phyloP scores from a whole-genome alignment of 129 eudicot genomes.

The Centrapalus pauciflorus region DNA sequence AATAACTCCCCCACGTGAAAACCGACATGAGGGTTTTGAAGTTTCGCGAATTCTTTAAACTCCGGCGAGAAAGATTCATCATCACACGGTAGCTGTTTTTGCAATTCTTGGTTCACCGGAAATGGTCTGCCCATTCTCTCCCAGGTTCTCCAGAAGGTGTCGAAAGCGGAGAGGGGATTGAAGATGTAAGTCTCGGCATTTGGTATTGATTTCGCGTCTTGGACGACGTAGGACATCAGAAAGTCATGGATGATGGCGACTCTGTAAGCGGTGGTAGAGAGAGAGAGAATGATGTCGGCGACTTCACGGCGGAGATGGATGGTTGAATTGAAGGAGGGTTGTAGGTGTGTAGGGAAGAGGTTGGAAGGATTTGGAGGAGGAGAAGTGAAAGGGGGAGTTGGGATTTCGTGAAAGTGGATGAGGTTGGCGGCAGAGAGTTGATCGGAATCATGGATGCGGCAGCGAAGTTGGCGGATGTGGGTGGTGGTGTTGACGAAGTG shows the following conservation, averaged over 20 bases:
- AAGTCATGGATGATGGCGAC: slow-evolving; percentile 49
- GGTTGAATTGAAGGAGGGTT: slow-evolving; percentile 36
- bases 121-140: slow-evolving; percentile 16
- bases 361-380: slow-evolving; percentile 35
- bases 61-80: slow-evolving; percentile 30
- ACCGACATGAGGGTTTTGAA: slow-evolving; percentile 4
- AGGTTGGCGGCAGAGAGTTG: slow-evolving; percentile 16
- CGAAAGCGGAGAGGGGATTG: slow-evolving; percentile 34
- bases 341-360: slow-evolving; percentile 59
- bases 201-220: slow-evolving; percentile 31
- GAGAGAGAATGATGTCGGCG: slow-evolving; percentile 20
- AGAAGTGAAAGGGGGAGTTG: slow-evolving; percentile 30
- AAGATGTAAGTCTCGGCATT: slow-evolving; percentile 47
- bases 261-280: slow-evolving; percentile 24
- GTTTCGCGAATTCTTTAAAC: neutral
- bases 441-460: slow-evolving; percentile 37
- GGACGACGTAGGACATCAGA: slow-evolving; percentile 44
- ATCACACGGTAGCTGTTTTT: slow-evolving; percentile 24
- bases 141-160: slow-evolving; percentile 14
- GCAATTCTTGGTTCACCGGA: slow-evolving; percentile 3
- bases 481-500: slow-evolving; percentile 51
- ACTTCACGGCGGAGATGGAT: slow-evolving; percentile 42
- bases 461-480: slow-evolving; percentile 53
- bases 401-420: slow-evolving; percentile 51
- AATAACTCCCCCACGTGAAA: slow-evolving; percentile 28